phyloP scores from a whole-genome alignment of 2,329 filamentous ascomycete species.

The Akanthomyces lecanii region DNA sequence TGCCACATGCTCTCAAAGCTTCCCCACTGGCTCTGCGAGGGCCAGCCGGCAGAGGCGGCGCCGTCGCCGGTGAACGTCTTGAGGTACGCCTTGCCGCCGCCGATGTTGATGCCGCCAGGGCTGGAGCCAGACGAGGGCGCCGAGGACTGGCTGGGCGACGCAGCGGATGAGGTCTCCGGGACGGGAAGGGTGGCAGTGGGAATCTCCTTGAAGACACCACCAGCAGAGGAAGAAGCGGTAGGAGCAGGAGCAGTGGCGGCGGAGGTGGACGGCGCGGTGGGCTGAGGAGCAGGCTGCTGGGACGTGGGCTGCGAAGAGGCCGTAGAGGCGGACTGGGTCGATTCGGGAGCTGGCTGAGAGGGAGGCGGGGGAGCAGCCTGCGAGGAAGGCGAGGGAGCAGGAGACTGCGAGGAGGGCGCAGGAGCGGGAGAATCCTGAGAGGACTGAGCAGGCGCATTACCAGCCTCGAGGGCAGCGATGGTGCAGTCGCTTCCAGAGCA shows the following conservation, averaged over 20 bases:
- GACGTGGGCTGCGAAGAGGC: background rate
- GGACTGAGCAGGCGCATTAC: background rate
- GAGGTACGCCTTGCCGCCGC: slow-evolving; percentile 25
- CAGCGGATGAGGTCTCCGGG: background rate
- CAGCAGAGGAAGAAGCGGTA: background rate
- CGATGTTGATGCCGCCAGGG: slow-evolving; percentile 18
- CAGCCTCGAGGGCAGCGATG: background rate
- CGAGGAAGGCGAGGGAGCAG: background rate
- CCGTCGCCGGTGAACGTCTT: slow-evolving; percentile 28
- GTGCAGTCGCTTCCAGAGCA: slow-evolving; percentile 16
- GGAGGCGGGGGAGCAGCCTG: background rate
- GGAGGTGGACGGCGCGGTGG: background rate
- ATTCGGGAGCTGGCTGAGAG: background rate
- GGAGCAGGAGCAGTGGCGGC: background rate
- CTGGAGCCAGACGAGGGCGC: slow-evolving; percentile 5
- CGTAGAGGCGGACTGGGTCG: background rate
- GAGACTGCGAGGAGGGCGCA: background rate
- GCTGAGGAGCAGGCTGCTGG: background rate
- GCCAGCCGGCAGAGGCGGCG: slow-evolving; percentile 28
- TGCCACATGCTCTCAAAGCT: slow-evolving; percentile 26
- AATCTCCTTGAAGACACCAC: slow-evolving; percentile 7
- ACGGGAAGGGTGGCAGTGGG: background rate
- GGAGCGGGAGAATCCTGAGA: background rate
- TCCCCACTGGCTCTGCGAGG: slow-evolving; percentile 25
- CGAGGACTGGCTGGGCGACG: background rate